A percentile compares a stretch with the other conserved stretches of the same genome.
These are phyloP conservation scores for Arxiozyma bovina DNA, from an alignment of 1,139 yeast species.

Conservation along the genomic window DNA sequence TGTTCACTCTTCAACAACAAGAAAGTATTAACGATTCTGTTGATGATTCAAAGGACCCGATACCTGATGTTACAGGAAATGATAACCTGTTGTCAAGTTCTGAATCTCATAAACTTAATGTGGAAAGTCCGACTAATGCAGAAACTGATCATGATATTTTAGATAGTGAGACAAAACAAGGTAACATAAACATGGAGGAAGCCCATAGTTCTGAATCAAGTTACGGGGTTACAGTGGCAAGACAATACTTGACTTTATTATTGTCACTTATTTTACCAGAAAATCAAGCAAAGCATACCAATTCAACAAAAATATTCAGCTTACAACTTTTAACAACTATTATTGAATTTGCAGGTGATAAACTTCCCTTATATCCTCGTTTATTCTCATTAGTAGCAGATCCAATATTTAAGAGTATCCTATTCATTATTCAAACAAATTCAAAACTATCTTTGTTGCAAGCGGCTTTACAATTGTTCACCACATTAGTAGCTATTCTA, in stretches of 20 bases:
- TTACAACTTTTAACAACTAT: constrained; percentile 67
- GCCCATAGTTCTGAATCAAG: constrained; percentile 9
- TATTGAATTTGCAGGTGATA: constrained; percentile 70
- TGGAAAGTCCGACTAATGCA: neutral
- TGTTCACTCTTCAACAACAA: neutral
- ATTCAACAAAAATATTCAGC: constrained; percentile 78
- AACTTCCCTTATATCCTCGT: constrained; percentile 56
- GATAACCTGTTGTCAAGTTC: neutral
- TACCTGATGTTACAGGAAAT: neutral
- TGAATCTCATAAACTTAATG: too few relatives aligned
- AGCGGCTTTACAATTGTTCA: constrained; percentile 65
- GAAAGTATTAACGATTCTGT: neutral
- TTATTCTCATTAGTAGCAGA: constrained; percentile 64
- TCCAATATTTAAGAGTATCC: constrained; percentile 71
- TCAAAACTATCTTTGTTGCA: constrained; percentile 61
- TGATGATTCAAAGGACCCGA: neutral
- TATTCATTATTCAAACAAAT: constrained; percentile 66
- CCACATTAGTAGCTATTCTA: constrained; percentile 54
- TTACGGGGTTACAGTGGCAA: constrained; percentile 34
- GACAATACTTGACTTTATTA: constrained; percentile 51
- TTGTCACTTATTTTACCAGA: constrained; percentile 80
- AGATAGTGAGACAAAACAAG: neutral
- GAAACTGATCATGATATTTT: neutral
- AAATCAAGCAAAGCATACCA: constrained; percentile 77
- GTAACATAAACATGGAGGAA: constrained; percentile 8